Percentiles rank a stretch among this genome's conserved stretches.
phyloP scores from a whole-genome alignment of 2,329 filamentous ascomycete genomes.

The Neofusicoccum kwambonambiense region DNA sequence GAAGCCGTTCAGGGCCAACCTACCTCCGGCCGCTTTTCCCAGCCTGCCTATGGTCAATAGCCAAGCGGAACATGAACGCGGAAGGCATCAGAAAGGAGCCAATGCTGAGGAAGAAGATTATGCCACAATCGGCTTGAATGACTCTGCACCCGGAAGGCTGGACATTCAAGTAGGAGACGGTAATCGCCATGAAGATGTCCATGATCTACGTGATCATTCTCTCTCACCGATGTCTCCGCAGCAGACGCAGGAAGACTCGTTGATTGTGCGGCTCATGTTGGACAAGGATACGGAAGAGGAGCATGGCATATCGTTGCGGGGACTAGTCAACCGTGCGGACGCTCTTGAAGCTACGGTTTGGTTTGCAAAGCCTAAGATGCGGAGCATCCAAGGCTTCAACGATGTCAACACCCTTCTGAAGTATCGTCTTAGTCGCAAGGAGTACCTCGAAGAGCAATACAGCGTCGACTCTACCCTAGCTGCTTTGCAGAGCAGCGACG shows the following conservation, averaged over 20 bases:
- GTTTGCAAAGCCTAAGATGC: background rate
- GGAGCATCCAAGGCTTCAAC: background rate
- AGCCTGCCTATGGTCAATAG: background rate
- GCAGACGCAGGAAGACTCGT: background rate
- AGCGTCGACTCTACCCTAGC: background rate
- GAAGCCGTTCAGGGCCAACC: slow-evolving; percentile 3
- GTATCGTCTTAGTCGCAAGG: background rate
- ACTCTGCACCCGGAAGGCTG: too few relatives aligned
- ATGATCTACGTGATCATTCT: too few relatives aligned
- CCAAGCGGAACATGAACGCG: background rate
- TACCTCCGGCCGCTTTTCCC: slow-evolving; percentile 8
- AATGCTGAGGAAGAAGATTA: background rate
- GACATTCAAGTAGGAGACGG: too few relatives aligned
- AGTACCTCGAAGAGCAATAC: background rate
- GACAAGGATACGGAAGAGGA: background rate
- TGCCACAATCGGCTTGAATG: background rate
- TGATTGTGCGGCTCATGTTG: background rate
- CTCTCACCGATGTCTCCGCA: background rate
- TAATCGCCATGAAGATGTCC: too few relatives aligned
- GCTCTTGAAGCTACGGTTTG: background rate
- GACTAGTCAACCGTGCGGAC: background rate
- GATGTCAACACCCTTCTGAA: background rate
- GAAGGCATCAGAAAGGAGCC: background rate
- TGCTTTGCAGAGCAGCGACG: background rate
- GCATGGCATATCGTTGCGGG: background rate